phyloP scores from a whole-genome alignment of 768 basidiomycete species.

The Candolleomyces efflorescens region DNA sequence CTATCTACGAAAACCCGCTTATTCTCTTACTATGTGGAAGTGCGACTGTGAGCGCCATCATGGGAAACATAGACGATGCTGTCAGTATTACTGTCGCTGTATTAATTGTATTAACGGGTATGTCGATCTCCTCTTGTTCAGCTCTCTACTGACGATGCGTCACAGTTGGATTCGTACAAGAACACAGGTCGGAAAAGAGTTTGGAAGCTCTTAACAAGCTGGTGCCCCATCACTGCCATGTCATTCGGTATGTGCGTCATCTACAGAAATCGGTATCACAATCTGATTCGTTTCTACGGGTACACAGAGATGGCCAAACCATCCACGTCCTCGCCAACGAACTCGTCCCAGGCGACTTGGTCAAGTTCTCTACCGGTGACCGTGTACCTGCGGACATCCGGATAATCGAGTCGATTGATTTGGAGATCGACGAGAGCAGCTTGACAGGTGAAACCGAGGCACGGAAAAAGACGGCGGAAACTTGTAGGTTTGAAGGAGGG shows the following conservation, averaged over 20 bases:
- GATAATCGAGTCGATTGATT: constrained; percentile 71
- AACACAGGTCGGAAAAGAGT: constrained; percentile 90
- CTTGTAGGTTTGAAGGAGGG: constrained; percentile 43
- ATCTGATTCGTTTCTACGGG: background rate
- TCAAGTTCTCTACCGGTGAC: constrained; percentile 87
- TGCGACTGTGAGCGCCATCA: constrained; percentile 80
- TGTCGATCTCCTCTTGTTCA: constrained; percentile 15
- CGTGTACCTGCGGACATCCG: constrained; percentile 93
- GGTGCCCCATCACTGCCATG: constrained; percentile 94
- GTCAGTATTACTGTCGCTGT: constrained; percentile 91
- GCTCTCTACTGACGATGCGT: constrained; percentile 14
- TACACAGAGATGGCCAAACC: constrained; percentile 51
- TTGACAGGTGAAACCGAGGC: constrained; percentile 91
- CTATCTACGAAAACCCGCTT: constrained; percentile 92
- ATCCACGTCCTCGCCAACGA: constrained; percentile 90
- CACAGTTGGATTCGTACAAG: constrained; percentile 90
- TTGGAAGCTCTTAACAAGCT: constrained; percentile 94
- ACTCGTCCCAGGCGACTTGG: constrained; percentile 92
- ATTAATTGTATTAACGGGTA: constrained; percentile 89
- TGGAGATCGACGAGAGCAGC: constrained; percentile 95
- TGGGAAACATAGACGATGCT: constrained; percentile 97
- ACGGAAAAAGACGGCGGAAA: constrained; percentile 59
- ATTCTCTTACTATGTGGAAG: constrained; percentile 90
- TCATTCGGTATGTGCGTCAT: constrained; percentile 51
- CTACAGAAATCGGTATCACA: constrained; percentile 15